Base-by-base conservation (phyloP, 2,329 filamentous ascomycete genomes). In the Fusarium sp. region DNA sequence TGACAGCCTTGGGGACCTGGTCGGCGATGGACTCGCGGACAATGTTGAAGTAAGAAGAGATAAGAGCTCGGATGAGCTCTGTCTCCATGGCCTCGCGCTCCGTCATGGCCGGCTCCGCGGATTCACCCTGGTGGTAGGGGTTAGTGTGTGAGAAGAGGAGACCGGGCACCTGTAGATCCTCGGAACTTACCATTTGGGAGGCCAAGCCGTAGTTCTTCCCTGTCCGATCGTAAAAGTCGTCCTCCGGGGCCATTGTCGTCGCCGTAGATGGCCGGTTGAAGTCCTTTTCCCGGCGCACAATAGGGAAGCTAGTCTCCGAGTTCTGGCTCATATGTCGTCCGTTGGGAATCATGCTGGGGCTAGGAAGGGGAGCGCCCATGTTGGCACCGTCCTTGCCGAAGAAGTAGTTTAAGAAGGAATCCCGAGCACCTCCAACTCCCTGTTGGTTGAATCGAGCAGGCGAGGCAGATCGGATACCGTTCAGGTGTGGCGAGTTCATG, bases 1-100 rank as follows among this genome's bases (percentile, higher is more conserved):
- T 99, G 73, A 99, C 92, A 7, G 96, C 96, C 83, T 99, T 99
- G 71, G 96, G 96, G 13, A 99, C 96, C 82, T 98, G 95, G 78
- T 99, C 96, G 44, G 95, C 95, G 75, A 98, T 97, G n/a, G 94
- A 95, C 82, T 99, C 96, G 67, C 96, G 93, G 46, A 99, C 96
- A 76, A 99, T 99, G 80, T 97, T 97, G 85, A 99, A 99, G 85
- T 99, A 99, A 2, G 94, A 98, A 33, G 93, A 97, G 79, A 99
- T 99, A 58, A 99, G 88, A 46, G 94, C 93, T 46, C 95, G 92
- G 78, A 99, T 99, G 40, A 99, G 89, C 81, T 99, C 96, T 11
- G 96, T 98, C 83, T 99, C 96, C 84, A 99, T 92, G 44, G 94
- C 92, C 83, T 99, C 96, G 53, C 96, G 93, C 73, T 99, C 96